Base-by-base conservation (phyloP, 345 rosid genomes). In the Carallia brachiata region DNA sequence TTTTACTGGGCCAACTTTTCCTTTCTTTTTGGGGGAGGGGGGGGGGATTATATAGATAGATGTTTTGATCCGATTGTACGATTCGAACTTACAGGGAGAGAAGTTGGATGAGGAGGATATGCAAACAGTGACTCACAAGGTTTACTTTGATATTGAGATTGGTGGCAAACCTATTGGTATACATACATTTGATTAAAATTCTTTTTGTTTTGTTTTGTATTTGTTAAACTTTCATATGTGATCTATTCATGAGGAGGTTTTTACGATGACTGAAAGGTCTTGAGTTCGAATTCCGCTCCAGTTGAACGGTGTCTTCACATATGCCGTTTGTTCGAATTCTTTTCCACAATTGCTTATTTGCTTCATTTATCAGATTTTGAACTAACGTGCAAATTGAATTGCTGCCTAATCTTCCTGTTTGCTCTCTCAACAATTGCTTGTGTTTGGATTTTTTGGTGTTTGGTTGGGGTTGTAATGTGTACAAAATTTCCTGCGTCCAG, bases 61-160 rank as follows among this genome's bases (percentile, higher is more conserved):
- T 1, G 15, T 59, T 36, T 6, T 53, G 54, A 15, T 55, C 13
- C 7, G 31, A 52, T 10, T 65, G 36, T 58, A 58, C 27, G 59
- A 57, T 57, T 60, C 57, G 7, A 57, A 6, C 28, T 27, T 54
- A 17, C 15, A 73, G 67, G 57, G n/a, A 19, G 31, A 32, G 32
- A 57, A 19, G 2, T 17, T 59, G 36, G 65, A 47, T 57, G 70
- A 52, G 15, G 78, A 65, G 15, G 78, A 65, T 52, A 37, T 65
- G 70, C 66, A 75, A 70, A 10, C 31, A 52, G 74, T 75, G 68
- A 75, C 79, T 28, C 71, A 75, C 67, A 75, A 39, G 54, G 79
- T 75, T 28, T 75, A 58, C 52, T 75, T 75, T 55, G 79, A 75
- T 61, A 60, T 75, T 54, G 68, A 70, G 70, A 70, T 75, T 27